Percentiles rank a stretch among this genome's conserved stretches.
phyloP scores from a whole-genome alignment of 2,329 filamentous ascomycete genomes.

The Aschersonia sp. region DNA sequence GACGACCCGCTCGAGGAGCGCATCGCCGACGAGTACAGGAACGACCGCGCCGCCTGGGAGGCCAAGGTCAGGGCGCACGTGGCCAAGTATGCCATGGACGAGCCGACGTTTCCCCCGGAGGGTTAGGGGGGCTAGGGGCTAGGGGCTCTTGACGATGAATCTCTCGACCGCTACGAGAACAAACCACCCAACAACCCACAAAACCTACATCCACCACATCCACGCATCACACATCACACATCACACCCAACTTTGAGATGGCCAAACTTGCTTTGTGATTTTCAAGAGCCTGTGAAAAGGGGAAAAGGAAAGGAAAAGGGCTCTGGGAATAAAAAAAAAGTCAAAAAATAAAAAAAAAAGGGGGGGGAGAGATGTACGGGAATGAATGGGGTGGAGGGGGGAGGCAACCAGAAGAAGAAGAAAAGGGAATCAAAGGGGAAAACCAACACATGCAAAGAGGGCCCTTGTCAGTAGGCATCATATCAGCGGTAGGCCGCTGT shows the following conservation, averaged over 20 bases:
- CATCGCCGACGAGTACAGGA: constrained; percentile 74
- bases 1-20: constrained; percentile 79
- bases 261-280: not conserved
- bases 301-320: not conserved
- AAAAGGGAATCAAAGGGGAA: not conserved
- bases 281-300: not conserved
- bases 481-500: no score
- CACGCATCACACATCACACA: no score
- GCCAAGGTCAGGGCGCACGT: constrained; percentile 64
- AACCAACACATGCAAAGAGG: not conserved
- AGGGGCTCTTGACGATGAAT: no score
- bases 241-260: no score
- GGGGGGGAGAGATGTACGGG: not conserved
- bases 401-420: not conserved
- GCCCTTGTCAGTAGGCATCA: no score
- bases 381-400: not conserved
- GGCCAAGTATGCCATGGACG: constrained; percentile 48
- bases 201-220: no score
- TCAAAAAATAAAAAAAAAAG: no score
- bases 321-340: no score
- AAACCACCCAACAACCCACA: no score
- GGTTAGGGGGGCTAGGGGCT: no score
- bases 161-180: no score
- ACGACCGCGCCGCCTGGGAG: constrained; percentile 53
- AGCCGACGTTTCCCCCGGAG: constrained; percentile 7